Evolutionary conservation across 2,329 filamentous ascomycete genomes (phyloP).

Genomic region (Epichloe hybrida): DNA sequence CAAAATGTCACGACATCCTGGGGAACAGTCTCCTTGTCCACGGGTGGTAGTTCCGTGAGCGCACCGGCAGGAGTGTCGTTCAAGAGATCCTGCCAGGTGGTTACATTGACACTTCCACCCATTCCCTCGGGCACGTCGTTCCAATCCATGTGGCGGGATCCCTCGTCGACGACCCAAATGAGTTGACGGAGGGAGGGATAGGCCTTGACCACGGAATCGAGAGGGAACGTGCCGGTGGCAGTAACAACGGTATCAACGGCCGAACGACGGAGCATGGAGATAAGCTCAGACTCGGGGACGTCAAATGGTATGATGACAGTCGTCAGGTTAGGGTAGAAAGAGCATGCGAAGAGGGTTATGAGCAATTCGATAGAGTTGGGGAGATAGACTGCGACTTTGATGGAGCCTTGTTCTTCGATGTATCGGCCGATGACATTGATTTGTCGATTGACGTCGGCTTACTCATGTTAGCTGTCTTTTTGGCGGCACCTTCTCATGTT

Average conservation of each 20-base stretch:
- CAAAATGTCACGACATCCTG: conserved; percentile 54
- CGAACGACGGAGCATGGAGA: conserved; percentile 58
- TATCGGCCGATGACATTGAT: conserved; percentile 79
- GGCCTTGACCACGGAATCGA: conserved; percentile 55
- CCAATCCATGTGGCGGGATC: conserved; percentile 90
- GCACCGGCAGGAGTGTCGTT: conserved; percentile 50
- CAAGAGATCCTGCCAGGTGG: conserved; percentile 87
- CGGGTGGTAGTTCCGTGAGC: conserved; percentile 50
- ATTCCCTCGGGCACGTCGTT: conserved; percentile 71
- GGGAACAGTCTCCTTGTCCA: conserved; percentile 32
- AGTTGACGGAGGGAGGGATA: conserved; percentile 63
- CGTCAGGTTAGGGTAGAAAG: conserved; percentile 70
- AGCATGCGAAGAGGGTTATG: conserved; percentile 68
- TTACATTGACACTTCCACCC: conserved; percentile 61
- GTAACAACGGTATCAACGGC: conserved; percentile 73
- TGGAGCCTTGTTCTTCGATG: conserved; percentile 55
- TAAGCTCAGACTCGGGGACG: conserved; percentile 52
- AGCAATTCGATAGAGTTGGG: conserved; percentile 89
- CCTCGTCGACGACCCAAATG: conserved; percentile 86
- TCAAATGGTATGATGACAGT: conserved; percentile 79
- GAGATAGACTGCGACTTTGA: conserved; percentile 76
- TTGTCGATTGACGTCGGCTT: conserved; percentile 63
- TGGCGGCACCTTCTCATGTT: background rate
- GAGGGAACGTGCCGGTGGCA: conserved; percentile 73
- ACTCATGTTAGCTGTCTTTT: conserved; percentile 4